Conservation (phyloP, 2,329 filamentous ascomycete genomes). For the Hypoxylon sp. region DNA sequence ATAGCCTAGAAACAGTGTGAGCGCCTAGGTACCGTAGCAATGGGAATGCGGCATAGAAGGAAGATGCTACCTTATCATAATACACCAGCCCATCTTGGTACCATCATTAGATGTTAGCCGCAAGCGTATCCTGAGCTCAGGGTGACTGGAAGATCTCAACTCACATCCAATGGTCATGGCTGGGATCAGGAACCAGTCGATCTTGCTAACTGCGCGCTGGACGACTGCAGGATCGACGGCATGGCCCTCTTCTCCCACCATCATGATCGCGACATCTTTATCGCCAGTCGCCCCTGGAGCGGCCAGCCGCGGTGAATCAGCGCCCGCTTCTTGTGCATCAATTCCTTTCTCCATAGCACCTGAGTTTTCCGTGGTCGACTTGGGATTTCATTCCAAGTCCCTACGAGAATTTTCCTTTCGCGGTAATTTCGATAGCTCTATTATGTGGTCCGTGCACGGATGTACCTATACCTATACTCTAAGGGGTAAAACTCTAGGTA, state of each 20-base stretch:
- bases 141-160: constrained; percentile 22
- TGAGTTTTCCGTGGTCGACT: no score
- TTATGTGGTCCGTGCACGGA: no score
- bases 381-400: no score
- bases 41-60: background rate
- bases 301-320: background rate
- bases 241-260: constrained; percentile 71
- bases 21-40: background rate
- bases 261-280: constrained; percentile 70
- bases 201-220: constrained; percentile 73
- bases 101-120: background rate
- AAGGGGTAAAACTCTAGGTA: no score
- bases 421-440: background rate
- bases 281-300: constrained; percentile 47
- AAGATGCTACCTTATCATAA: constrained; percentile 71
- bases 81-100: constrained; percentile 74
- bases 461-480: no score
- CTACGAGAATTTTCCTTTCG: no score
- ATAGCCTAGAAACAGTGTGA: constrained; percentile 68
- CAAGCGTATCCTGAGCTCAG: background rate
- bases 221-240: constrained; percentile 69
- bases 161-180: constrained; percentile 72
- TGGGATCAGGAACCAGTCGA: constrained; percentile 77
- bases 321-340: constrained; percentile 12
- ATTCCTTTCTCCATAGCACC: constrained; percentile 34